Evolutionary conservation across 2,329 filamentous ascomycete genomes (phyloP).

Genomic region (Aspergillus luchuensis): DNA sequence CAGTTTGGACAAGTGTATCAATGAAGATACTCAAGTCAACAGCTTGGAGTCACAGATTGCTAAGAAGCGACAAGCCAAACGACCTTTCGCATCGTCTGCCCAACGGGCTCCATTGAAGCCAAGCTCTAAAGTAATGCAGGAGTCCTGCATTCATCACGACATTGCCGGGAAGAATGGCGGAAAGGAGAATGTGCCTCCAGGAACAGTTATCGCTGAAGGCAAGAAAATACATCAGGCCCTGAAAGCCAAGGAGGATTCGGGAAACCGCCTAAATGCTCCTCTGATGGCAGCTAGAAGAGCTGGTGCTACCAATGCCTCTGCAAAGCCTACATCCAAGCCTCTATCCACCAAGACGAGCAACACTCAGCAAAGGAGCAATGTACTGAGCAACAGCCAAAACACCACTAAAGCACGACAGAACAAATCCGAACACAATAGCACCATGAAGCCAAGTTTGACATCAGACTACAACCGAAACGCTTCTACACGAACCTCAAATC

Average conservation of each 20-base stretch:
- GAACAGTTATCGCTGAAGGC: constrained; percentile 24
- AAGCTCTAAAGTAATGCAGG: constrained; percentile 43
- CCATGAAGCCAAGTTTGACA: background rate
- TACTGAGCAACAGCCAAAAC: constrained; percentile 19
- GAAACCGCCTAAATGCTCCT: constrained; percentile 23
- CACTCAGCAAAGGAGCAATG: constrained; percentile 6
- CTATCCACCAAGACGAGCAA: constrained; percentile 13
- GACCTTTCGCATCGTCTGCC: constrained; percentile 23
- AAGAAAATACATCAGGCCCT: constrained; percentile 22
- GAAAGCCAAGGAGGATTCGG: constrained; percentile 27
- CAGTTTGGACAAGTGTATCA: background rate
- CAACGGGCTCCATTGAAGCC: constrained; percentile 52
- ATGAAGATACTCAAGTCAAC: constrained; percentile 30
- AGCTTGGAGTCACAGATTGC: constrained; percentile 39
- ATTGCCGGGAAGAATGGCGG: constrained; percentile 57
- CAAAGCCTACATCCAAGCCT: constrained; percentile 5
- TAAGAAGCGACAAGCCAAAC: constrained; percentile 34
- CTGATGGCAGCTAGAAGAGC: constrained; percentile 13
- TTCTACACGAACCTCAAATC: constrained; percentile 12
- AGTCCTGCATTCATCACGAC: constrained; percentile 46
- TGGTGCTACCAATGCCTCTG: background rate
- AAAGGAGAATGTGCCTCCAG: constrained; percentile 65
- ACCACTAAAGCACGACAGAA: constrained; percentile 10
- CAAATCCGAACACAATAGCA: background rate
- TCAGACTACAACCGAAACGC: background rate